These are phyloP conservation scores for Chlorella ohadii DNA, from an alignment of 139 green algal species.

Conservation along the genomic window DNA sequence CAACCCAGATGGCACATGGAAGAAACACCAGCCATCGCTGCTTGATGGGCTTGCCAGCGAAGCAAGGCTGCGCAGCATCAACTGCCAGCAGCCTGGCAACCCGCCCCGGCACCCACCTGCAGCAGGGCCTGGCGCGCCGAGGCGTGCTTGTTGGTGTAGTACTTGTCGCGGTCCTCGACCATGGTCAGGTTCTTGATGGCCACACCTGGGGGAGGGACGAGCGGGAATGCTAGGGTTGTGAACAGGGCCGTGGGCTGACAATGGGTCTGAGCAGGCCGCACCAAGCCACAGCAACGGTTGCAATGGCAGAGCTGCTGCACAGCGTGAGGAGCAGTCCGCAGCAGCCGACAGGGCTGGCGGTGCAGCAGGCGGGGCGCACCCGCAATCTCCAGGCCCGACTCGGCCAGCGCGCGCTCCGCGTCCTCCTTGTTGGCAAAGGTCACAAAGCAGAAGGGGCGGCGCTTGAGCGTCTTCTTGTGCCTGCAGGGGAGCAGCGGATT, in stretches of 20 bases:
- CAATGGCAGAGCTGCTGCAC: no score
- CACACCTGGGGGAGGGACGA: not conserved
- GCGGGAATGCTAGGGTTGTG: no score
- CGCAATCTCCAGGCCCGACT: constrained; percentile 45
- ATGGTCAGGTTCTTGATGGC: constrained; percentile 56
- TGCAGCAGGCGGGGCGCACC: not conserved
- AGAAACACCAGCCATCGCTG: no score
- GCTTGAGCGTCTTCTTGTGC: constrained; percentile 54
- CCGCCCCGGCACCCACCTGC: not conserved
- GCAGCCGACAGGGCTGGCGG: no score
- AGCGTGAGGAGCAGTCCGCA: no score
- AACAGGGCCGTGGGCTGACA: no score
- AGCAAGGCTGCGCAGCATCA: no score
- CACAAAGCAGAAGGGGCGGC: constrained; percentile 57
- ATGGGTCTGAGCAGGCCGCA: no score
- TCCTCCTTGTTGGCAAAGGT: constrained; percentile 42
- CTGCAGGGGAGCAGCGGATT: not conserved
- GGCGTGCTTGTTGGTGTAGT: constrained; percentile 54
- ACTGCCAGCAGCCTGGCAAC: no score
- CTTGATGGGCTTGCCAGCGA: no score
- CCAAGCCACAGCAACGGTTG: no score
- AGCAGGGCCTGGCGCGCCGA: constrained; percentile 34
- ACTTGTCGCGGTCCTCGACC: constrained; percentile 50
- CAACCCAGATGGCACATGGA: no score
- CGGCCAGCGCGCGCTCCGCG: constrained; percentile 33